These are phyloP conservation scores for Yamadazyma dushanensis DNA, from an alignment of 1,139 yeast species.

Conservation along the genomic window DNA sequence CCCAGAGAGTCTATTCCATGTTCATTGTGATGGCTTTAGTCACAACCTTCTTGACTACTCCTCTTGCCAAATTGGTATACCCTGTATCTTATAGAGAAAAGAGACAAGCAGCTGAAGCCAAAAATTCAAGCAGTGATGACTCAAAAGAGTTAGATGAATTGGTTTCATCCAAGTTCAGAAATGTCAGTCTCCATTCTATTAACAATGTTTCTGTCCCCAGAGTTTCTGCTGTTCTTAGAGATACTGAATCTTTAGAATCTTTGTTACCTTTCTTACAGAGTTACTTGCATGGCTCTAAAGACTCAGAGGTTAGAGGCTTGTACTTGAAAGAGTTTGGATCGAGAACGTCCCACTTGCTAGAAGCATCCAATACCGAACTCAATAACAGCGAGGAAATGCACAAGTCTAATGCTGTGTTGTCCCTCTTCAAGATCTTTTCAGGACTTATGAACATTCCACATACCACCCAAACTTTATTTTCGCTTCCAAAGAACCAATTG, in stretches of 20 bases:
- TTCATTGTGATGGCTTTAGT: constrained; percentile 78
- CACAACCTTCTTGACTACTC: constrained; percentile 74
- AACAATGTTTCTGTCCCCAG: constrained; percentile 23
- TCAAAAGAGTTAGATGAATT: not conserved
- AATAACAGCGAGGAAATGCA: constrained; percentile 21
- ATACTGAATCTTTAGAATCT: constrained; percentile 33
- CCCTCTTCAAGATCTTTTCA: constrained; percentile 55
- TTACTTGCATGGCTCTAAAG: constrained; percentile 17
- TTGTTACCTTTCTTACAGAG: constrained; percentile 30
- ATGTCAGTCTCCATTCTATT: not conserved
- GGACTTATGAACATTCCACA: constrained; percentile 50
- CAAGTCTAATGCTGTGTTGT: constrained; percentile 45
- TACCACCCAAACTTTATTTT: constrained; percentile 52
- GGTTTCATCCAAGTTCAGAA: not conserved
- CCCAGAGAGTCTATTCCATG: constrained; percentile 69
- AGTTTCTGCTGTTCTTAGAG: constrained; percentile 29
- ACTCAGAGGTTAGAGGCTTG: constrained; percentile 49
- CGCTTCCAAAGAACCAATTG: constrained; percentile 38
- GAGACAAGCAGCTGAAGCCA: constrained; percentile 31
- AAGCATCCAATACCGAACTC: constrained; percentile 46
- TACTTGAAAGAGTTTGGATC: constrained; percentile 61
- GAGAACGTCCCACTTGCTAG: constrained; percentile 66
- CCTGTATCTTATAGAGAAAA: constrained; percentile 60
- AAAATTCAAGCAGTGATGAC: constrained; percentile 7
- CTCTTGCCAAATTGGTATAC: constrained; percentile 58